A percentile compares a stretch with the other conserved stretches of the same genome.
phyloP scores from a whole-genome alignment of 2,329 filamentous ascomycete genomes.

The Aureobasidium sp. region DNA sequence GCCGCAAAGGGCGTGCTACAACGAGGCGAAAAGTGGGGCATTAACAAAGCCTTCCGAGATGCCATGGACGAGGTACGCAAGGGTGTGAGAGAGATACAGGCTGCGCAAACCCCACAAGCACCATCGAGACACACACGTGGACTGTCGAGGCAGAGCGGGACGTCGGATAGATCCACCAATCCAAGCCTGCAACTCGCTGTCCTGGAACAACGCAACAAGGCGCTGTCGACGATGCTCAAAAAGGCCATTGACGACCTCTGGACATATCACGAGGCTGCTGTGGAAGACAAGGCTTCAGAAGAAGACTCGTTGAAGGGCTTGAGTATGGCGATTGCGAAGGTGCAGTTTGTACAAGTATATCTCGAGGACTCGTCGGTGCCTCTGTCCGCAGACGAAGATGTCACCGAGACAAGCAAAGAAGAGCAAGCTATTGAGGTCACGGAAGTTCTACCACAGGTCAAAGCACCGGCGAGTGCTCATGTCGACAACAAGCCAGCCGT shows the following conservation, averaged over 20 bases:
- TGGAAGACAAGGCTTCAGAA: slow-evolving; percentile 29
- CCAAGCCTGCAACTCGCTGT: slow-evolving; percentile 41
- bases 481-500: neutral
- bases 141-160: neutral
- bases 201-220: slow-evolving; percentile 59
- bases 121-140: slow-evolving; percentile 25
- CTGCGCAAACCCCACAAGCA: slow-evolving; percentile 26
- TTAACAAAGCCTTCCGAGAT: slow-evolving; percentile 74
- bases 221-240: slow-evolving; percentile 61
- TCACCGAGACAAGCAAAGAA: slow-evolving; percentile 19
- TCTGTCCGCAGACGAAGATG: slow-evolving; percentile 36
- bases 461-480: neutral
- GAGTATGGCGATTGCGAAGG: slow-evolving; percentile 43
- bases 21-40: slow-evolving; percentile 66
- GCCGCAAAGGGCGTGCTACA: slow-evolving; percentile 70
- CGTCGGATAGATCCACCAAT: neutral
- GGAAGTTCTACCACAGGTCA: slow-evolving; percentile 1
- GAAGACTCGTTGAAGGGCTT: slow-evolving; percentile 35
- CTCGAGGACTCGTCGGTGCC: slow-evolving; percentile 40
- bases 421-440: slow-evolving; percentile 2
- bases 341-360: slow-evolving; percentile 47
- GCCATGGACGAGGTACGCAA: slow-evolving; percentile 73
- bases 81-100: slow-evolving; percentile 63
- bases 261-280: slow-evolving; percentile 47
- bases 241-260: slow-evolving; percentile 59